Conservation (phyloP, 75 land plant genomes). For the Gnetum montanum region DNA sequence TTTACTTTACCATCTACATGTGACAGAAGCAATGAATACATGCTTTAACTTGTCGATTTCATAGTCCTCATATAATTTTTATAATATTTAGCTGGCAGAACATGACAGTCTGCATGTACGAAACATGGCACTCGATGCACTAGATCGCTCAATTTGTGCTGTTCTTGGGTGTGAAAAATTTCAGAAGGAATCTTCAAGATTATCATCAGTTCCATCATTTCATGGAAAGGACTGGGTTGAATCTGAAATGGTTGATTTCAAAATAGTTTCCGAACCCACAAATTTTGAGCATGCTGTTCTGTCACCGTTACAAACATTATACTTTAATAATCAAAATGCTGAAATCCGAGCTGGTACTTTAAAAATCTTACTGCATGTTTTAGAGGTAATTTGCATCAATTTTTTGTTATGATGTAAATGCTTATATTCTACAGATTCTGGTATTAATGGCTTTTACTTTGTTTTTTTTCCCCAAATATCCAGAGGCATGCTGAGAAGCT, state of each 20-base stretch:
- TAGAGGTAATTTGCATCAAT: constrained; percentile 89
- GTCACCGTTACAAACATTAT: constrained; percentile 58
- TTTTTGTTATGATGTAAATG: neutral
- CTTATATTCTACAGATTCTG: neutral
- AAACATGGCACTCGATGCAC: constrained; percentile 76
- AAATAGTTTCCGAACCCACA: constrained; percentile 14
- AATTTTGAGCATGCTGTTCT: constrained; percentile 70
- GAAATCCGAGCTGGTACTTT: constrained; percentile 76
- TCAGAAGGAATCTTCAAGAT: constrained; percentile 12
- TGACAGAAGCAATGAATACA: no score
- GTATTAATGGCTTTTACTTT: no score
- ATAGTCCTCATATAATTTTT: neutral
- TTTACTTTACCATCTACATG: no score
- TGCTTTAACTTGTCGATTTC: no score
- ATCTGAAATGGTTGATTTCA: no score
- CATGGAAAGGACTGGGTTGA: neutral
- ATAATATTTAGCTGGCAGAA: constrained; percentile 55
- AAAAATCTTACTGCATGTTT: constrained; percentile 79
- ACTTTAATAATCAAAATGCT: constrained; percentile 35
- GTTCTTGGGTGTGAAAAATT: constrained; percentile 65
- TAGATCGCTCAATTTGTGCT: constrained; percentile 89
- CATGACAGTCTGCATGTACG: constrained; percentile 61
- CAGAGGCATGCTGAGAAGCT: constrained; percentile 95
- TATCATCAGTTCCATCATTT: neutral
- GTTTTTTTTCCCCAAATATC: no score